phyloP scores from a whole-genome alignment of 345 rosid species.

The thale cress (Arabidopsis thaliana) region TAIR10.1 NC_003075.7:13321001-13321500 shows the following conservation, averaged over 20 bases:
- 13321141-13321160: conserved; percentile 46
- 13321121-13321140: conserved; percentile 52
- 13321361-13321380: conserved; percentile 64
- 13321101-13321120: conserved; percentile 71
- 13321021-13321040: conserved; percentile 67
- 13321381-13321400: conserved; percentile 62
- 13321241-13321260: conserved; percentile 46
- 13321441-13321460: conserved; percentile 49
- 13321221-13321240: conserved; percentile 56
- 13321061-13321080: conserved; percentile 51
- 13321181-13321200: conserved; percentile 66
- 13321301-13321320: conserved; percentile 67
- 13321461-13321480: conserved; percentile 51
- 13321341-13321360: conserved; percentile 52
- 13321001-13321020: conserved; percentile 46
- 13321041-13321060: conserved; percentile 65
- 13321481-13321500: conserved; percentile 64
- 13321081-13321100: conserved; percentile 70
- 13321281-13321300: conserved; percentile 69
- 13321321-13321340: conserved; percentile 52
- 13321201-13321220: conserved; percentile 74
- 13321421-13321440: conserved; percentile 59
- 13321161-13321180: conserved; percentile 57
- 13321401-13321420: conserved; percentile 59
- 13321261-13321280: conserved; percentile 57